A percentile compares a stretch with the other conserved stretches of the same genome.
Conservation (phyloP, 2,329 filamentous ascomycete genomes). For the Trichoderma sp. region DNA sequence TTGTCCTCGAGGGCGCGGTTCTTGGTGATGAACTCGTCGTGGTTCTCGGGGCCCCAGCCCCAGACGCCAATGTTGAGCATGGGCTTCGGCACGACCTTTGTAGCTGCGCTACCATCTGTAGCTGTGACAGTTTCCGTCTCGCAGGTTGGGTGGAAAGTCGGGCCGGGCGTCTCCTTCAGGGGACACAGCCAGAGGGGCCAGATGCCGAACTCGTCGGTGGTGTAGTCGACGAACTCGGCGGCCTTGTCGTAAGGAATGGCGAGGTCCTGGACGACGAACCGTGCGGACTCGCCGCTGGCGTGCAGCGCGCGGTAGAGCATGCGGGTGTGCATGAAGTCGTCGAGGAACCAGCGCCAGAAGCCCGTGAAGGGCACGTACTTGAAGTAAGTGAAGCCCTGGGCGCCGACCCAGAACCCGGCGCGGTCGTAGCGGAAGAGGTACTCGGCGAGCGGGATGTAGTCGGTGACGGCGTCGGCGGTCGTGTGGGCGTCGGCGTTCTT, state of each 20-base stretch:
- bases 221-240: conserved; percentile 56
- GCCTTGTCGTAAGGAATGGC: conserved; percentile 53
- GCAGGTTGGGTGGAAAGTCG: conserved; percentile 55
- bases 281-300: conserved; percentile 60
- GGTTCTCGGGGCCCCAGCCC: conserved; percentile 66
- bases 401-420: conserved; percentile 71
- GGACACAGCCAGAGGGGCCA: conserved; percentile 62
- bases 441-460: conserved; percentile 66
- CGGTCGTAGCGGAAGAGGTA: conserved; percentile 77
- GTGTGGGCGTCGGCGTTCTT: conserved; percentile 24
- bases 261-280: conserved; percentile 68
- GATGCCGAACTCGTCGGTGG: conserved; percentile 47
- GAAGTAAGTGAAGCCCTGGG: conserved; percentile 66
- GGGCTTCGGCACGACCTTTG: conserved; percentile 26
- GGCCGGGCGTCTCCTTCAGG: conserved; percentile 44
- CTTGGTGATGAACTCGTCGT: conserved; percentile 59
- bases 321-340: conserved; percentile 70
- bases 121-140: conserved; percentile 28
- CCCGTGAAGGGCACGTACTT: conserved; percentile 60
- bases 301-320: conserved; percentile 73
- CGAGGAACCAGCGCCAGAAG: conserved; percentile 64
- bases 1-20: conserved; percentile 72
- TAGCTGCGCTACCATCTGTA: conserved; percentile 17
- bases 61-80: conserved; percentile 71
- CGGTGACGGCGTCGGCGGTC: conserved; percentile 28